A percentile compares a stretch with the other conserved stretches of the same genome.
Evolutionary conservation across 208 protist genomes (phyloP).

Genomic region (Trypanosoma platydactyli): DNA sequence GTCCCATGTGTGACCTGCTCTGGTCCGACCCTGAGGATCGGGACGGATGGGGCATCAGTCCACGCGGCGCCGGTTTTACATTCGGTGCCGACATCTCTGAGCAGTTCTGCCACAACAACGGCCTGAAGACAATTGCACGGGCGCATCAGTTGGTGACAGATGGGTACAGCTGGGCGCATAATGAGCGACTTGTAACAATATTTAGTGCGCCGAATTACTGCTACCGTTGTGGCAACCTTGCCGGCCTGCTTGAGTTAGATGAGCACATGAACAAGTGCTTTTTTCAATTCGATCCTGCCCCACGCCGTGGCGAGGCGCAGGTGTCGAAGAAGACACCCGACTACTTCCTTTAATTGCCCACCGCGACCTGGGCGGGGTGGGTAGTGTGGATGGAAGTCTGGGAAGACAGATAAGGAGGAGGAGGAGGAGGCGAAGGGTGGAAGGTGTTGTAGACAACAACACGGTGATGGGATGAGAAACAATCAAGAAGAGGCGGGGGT

Average conservation of each 20-base stretch:
- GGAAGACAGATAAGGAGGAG: neutral
- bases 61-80: constrained; percentile 97
- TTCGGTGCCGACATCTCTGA: constrained; percentile 98
- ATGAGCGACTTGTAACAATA: constrained; percentile 98
- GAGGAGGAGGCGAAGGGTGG: neutral
- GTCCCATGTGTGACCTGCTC: constrained; percentile 98
- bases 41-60: constrained; percentile 96
- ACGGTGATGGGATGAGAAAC: neutral
- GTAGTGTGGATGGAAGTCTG: too few species aligned
- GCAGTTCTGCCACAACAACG: constrained; percentile 98
- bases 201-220: constrained; percentile 99
- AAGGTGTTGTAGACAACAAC: constrained; percentile 11
- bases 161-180: constrained; percentile 98
- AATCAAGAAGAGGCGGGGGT: too few species aligned
- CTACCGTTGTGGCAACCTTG: constrained; percentile 98
- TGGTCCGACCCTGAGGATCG: constrained; percentile 98
- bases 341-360: constrained; percentile 98
- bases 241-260: constrained; percentile 98
- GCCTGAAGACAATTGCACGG: constrained; percentile 94
- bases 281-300: constrained; percentile 99
- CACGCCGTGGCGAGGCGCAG: constrained; percentile 96
- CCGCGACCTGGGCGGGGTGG: too few species aligned
- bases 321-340: constrained; percentile 98
- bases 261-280: constrained; percentile 98
- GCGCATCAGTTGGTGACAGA: constrained; percentile 98